Evolutionary conservation across 73 alveolate species (phyloP).

Genomic region (Effrenium voratum): DNA sequence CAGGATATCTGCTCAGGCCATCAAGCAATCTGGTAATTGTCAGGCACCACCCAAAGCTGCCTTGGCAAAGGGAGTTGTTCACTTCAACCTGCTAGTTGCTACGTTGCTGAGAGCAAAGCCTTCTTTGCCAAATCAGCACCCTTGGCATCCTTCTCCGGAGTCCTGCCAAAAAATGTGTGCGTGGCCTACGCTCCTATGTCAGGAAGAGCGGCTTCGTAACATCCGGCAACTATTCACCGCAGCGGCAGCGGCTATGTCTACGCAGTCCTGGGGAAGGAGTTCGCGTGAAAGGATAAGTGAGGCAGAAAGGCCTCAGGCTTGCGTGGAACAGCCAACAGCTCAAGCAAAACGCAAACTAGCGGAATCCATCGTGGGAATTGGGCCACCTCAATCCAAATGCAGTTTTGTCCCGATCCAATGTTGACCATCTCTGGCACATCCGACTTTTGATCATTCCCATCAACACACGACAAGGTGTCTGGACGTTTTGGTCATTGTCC

Average conservation of each 20-base stretch:
- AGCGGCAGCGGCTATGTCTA: neutral
- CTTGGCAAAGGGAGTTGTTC: neutral
- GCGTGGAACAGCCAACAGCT: no score
- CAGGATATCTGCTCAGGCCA: no score
- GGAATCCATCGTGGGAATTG: no score
- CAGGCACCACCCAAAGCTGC: slow-evolving; percentile 85
- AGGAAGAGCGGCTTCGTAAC: neutral
- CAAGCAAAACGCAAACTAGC: no score
- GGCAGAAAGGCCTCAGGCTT: slow-evolving; percentile 50
- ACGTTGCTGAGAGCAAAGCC: neutral
- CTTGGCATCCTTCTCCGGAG: slow-evolving; percentile 27
- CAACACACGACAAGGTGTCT: no score
- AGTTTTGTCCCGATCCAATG: no score
- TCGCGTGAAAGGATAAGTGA: slow-evolving; percentile 77
- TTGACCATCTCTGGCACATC: no score
- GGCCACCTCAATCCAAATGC: no score
- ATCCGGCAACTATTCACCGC: neutral
- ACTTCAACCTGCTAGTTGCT: neutral
- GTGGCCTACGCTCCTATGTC: neutral
- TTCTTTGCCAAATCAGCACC: neutral
- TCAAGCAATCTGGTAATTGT: no score
- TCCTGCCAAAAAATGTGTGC: slow-evolving; percentile 6
- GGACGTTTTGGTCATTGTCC: no score
- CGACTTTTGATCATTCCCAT: no score
- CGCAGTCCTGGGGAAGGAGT: slow-evolving; percentile 77